phyloP scores from a whole-genome alignment of 2,329 filamentous ascomycete species.

The Monilinia vaccinii-corymbosi region DNA sequence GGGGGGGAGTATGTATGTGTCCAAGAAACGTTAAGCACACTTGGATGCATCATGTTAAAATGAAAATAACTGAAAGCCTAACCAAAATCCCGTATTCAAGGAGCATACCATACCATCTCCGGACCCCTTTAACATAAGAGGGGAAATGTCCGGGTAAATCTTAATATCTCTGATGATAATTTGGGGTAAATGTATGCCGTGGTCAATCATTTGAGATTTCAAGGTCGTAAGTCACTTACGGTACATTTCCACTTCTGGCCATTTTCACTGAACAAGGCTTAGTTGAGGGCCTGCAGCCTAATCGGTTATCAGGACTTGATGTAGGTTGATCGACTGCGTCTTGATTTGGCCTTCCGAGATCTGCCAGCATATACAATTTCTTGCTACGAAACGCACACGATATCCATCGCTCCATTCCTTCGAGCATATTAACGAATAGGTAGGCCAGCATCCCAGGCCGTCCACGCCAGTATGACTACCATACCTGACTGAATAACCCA shows the following conservation, averaged over 20 bases:
- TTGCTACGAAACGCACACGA: neutral
- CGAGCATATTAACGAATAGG: neutral
- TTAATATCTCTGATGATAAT: neutral
- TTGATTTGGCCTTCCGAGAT: neutral
- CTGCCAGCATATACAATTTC: neutral
- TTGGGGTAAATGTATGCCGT: neutral
- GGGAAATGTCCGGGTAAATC: neutral
- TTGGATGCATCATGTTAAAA: neutral
- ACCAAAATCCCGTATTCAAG: neutral
- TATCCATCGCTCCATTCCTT: neutral
- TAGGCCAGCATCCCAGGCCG: neutral
- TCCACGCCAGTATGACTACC: neutral
- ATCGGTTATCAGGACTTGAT: neutral
- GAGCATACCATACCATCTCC: neutral
- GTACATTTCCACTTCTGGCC: neutral
- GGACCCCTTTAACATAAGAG: neutral
- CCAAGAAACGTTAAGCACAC: neutral
- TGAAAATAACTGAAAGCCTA: neutral
- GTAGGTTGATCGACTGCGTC: neutral
- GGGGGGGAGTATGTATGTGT: too few relatives aligned
- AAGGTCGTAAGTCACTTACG: neutral
- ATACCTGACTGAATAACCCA: neutral
- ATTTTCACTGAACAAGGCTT: neutral
- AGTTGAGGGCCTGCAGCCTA: neutral
- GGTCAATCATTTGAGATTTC: neutral